Conservation (phyloP, 1,284 basidiomycete species). For the Meripilus lineatus region DNA sequence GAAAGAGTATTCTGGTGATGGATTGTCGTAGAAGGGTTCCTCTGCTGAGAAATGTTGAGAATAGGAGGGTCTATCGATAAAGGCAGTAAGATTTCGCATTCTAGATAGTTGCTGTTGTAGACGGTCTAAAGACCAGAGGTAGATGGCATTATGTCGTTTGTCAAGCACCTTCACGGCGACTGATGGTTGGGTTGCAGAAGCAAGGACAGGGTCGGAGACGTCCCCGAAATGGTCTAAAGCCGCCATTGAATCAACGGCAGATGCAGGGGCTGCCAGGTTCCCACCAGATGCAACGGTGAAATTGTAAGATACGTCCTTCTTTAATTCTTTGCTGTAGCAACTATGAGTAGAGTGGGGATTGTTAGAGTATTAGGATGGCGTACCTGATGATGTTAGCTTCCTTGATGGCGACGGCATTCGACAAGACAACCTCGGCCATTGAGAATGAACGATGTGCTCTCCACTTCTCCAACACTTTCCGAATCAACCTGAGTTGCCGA, state of each 20-base stretch:
- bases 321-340: constrained; percentile 86
- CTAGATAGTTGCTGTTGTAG: constrained; percentile 86
- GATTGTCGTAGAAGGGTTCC: constrained; percentile 88
- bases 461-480: constrained; percentile 83
- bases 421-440: constrained; percentile 89
- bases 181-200: constrained; percentile 72
- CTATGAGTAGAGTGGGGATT: too few species aligned
- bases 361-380: too few species aligned
- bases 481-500: constrained; percentile 75
- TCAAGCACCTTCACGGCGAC: constrained; percentile 92
- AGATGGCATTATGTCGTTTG: constrained; percentile 79
- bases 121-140: constrained; percentile 87
- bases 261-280: constrained; percentile 74
- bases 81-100: constrained; percentile 93
- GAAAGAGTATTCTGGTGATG: constrained; percentile 84
- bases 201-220: constrained; percentile 74
- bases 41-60: constrained; percentile 91
- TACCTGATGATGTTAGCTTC: constrained; percentile 95
- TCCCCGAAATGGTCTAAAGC: constrained; percentile 92
- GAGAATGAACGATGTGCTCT: constrained; percentile 77
- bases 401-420: constrained; percentile 83
- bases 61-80: constrained; percentile 89
- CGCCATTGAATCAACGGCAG: constrained; percentile 82
- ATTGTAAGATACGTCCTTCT: constrained; percentile 87
- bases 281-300: constrained; percentile 86